Evolutionary conservation across 495 filamentous ascomycete genomes (phyloP), one percentile per base, ranked within the genome.

Genomic region (Aspergillus egyptiacus): DNA sequence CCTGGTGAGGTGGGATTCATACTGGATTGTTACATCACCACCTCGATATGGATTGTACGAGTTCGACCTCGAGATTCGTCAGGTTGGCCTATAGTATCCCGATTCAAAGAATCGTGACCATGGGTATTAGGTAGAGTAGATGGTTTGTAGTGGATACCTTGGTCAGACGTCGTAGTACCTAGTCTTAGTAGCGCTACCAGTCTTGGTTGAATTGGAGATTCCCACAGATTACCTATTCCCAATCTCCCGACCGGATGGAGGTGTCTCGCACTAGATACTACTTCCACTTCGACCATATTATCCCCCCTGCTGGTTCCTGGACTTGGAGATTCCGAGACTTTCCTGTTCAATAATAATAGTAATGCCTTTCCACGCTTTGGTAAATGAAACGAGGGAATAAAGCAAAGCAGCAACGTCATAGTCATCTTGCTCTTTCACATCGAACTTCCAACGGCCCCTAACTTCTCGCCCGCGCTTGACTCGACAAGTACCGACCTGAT

Each of bases 21-120:
- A 19, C 30, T 34, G 43, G 36, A 50, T 50, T n/a, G n/a, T n/a
- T 50, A 50, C 48, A 50, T 50, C 48, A 50, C 38, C 48, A 50
- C 39, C 48, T 35, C 6, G 32, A 37, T 25, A 39, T 24, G 11
- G 36, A 39, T 13, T 19, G 36, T 39, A 24, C 36, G 36, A 24
- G 13, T 25, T 20, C 37, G 37, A 27, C 15, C 13, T 23, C 11
- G 25, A 42, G 25, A 42, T 30, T 11, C 9, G 13, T 22, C 47
- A n/a, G n/a, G n/a, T n/a, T 34, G 28, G 27, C 37, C 37, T 50
- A 50, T 50, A 27, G 37, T 9, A 14, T 5, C 6, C 6, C 8
- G 19, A 7, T 20, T 6, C 42, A 19, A 11, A 22, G 10, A 37
- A 27, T 25, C 36, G 35, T 48, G 46, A 48, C 33, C 15, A 25